Conservation (phyloP, 1,284 basidiomycete genomes). For the Cryptococcus sp. region DNA sequence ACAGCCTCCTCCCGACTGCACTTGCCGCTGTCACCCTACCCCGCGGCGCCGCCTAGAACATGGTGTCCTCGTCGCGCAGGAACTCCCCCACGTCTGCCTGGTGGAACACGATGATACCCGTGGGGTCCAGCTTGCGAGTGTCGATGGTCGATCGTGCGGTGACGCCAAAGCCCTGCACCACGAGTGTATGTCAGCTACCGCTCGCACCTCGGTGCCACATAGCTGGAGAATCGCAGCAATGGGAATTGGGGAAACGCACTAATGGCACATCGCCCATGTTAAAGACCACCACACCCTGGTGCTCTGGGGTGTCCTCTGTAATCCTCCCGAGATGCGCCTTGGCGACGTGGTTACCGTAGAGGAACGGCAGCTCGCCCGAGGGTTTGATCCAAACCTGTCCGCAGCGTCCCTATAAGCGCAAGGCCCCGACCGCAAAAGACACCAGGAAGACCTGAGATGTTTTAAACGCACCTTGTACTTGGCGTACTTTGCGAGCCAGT, state of each 20-base stretch:
- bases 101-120: constrained; percentile 96
- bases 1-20: too few species aligned
- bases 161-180: constrained; percentile 85
- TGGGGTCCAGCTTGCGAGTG: constrained; percentile 96
- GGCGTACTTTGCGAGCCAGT: constrained; percentile 92
- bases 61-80: constrained; percentile 77
- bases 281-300: constrained; percentile 95
- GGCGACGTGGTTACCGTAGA: constrained; percentile 97
- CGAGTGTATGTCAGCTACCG: constrained; percentile 5
- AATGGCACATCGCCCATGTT: constrained; percentile 92
- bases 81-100: constrained; percentile 99
- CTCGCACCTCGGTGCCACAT: not conserved
- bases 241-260: constrained; percentile 52
- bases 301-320: constrained; percentile 98
- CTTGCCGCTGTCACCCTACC: too few species aligned
- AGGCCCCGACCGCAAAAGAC: not conserved
- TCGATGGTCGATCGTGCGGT: constrained; percentile 94
- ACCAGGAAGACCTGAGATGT: not conserved
- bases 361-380: constrained; percentile 98
- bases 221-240: not conserved
- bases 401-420: too few species aligned
- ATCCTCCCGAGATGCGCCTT: constrained; percentile 99
- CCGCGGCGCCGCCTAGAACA: constrained; percentile 38
- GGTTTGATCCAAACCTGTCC: constrained; percentile 96
- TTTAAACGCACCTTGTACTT: constrained; percentile 79